Evolutionary conservation across 2,329 filamentous ascomycete species (phyloP).

Genomic region (Dothideomycetidae sp.): DNA sequence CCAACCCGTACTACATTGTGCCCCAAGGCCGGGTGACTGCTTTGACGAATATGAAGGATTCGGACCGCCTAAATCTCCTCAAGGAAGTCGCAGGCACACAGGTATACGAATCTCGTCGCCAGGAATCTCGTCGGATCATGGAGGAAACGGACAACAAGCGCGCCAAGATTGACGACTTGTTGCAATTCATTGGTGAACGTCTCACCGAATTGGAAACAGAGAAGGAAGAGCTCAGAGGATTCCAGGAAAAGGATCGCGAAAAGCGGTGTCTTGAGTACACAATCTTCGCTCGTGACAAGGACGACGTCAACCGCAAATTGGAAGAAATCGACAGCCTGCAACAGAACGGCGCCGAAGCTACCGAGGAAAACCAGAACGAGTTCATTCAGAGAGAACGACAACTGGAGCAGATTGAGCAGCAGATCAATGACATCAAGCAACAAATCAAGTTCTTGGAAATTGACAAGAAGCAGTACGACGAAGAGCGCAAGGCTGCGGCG

Average conservation of each 20-base stretch:
- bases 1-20: slow-evolving; percentile 98
- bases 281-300: slow-evolving; percentile 80
- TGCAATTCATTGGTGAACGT: slow-evolving; percentile 83
- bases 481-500: slow-evolving; percentile 71
- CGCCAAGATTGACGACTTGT: slow-evolving; percentile 80
- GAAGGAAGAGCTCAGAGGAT: slow-evolving; percentile 86
- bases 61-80: slow-evolving; percentile 71
- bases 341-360: slow-evolving; percentile 69
- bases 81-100: slow-evolving; percentile 98
- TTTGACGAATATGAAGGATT: slow-evolving; percentile 97
- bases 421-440: slow-evolving; percentile 67
- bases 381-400: slow-evolving; percentile 69
- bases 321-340: slow-evolving; percentile 71
- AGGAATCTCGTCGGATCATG: slow-evolving; percentile 94
- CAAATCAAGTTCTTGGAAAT: slow-evolving; percentile 72
- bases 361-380: slow-evolving; percentile 62
- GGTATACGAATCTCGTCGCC: slow-evolving; percentile 82
- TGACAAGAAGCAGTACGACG: slow-evolving; percentile 76
- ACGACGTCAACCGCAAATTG: slow-evolving; percentile 59
- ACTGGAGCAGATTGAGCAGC: slow-evolving; percentile 59
- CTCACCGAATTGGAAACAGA: slow-evolving; percentile 86
- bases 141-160: slow-evolving; percentile 90
- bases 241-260: slow-evolving; percentile 89
- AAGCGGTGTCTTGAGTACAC: slow-evolving; percentile 87
- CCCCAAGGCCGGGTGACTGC: slow-evolving; percentile 92